Evolutionary conservation across 495 filamentous ascomycete genomes (phyloP).

Genomic region (Wilcoxina mikolae): DNA sequence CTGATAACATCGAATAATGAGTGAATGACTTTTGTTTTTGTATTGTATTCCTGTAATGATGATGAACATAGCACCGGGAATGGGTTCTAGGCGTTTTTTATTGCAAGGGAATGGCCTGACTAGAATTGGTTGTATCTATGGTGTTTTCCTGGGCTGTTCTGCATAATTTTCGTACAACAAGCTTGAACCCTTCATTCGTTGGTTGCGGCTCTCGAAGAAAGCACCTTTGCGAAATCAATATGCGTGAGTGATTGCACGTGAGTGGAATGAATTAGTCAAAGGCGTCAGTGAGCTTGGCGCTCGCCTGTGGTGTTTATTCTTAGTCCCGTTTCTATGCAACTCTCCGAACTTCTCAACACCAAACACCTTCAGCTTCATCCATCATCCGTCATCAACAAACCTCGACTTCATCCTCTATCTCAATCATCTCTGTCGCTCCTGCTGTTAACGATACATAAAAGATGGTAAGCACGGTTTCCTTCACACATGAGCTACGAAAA

Average conservation of each 20-base stretch:
- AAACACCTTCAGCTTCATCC: not conserved
- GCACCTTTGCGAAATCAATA: too few species aligned
- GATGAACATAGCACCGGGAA: not conserved
- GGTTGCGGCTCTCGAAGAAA: too few species aligned
- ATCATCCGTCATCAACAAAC: not conserved
- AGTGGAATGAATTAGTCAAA: too few species aligned
- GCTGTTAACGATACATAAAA: not conserved
- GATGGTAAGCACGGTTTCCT: not conserved
- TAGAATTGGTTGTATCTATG: not conserved
- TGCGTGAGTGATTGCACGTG: too few species aligned
- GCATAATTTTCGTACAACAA: too few species aligned
- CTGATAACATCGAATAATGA: not conserved
- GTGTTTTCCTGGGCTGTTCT: too few species aligned
- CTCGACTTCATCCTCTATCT: not conserved
- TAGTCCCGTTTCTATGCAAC: not conserved
- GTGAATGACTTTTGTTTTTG: not conserved
- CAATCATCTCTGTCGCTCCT: not conserved
- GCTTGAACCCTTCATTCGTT: too few species aligned
- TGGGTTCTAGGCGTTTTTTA: not conserved
- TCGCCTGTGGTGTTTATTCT: not conserved
- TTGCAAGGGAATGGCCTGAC: not conserved
- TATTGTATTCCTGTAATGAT: not conserved
- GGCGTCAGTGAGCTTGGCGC: not conserved
- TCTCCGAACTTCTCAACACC: not conserved
- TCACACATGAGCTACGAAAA: too few species aligned